phyloP scores from a whole-genome alignment of 164 flowering plant species.

The Platanus orientalis region DNA sequence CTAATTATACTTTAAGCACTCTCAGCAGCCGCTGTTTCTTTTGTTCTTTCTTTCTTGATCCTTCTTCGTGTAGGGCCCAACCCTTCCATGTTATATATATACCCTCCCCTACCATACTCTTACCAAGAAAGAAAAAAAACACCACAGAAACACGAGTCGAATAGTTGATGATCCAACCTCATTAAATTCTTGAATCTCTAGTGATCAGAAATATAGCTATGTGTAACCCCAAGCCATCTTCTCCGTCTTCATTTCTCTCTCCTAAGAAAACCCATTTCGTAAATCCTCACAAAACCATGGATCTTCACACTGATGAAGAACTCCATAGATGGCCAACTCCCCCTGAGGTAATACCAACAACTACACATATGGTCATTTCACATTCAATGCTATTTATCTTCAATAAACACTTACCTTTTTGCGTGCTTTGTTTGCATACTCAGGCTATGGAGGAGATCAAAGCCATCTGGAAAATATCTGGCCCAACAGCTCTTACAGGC shows the following conservation, averaged over 20 bases:
- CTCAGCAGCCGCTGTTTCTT: too few species aligned
- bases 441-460: conserved; percentile 24
- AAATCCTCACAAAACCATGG: conserved; percentile 11
- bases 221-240: conserved; percentile 17
- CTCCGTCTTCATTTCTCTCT: conserved; percentile 12
- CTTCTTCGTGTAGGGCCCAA: background rate
- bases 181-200: background rate
- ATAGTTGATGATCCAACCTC: conserved; percentile 7
- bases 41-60: too few species aligned
- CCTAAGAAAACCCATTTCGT: conserved; percentile 12
- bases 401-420: background rate
- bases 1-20: too few species aligned
- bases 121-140: background rate
- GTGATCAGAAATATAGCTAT: conserved; percentile 4
- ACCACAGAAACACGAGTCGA: background rate
- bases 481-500: conserved; percentile 23
- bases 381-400: background rate
- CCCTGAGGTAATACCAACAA: conserved; percentile 10
- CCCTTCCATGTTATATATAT: background rate
- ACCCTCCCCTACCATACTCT: background rate
- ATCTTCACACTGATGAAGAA: conserved; percentile 8
- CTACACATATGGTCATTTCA: background rate
- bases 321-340: conserved; percentile 24
- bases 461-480: conserved; percentile 21
- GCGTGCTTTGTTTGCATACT: background rate